A percentile compares a stretch with the other conserved stretches of the same genome.
Evolutionary conservation across 2,329 filamentous ascomycete species (phyloP).

Genomic region (Alternaria viburni): DNA sequence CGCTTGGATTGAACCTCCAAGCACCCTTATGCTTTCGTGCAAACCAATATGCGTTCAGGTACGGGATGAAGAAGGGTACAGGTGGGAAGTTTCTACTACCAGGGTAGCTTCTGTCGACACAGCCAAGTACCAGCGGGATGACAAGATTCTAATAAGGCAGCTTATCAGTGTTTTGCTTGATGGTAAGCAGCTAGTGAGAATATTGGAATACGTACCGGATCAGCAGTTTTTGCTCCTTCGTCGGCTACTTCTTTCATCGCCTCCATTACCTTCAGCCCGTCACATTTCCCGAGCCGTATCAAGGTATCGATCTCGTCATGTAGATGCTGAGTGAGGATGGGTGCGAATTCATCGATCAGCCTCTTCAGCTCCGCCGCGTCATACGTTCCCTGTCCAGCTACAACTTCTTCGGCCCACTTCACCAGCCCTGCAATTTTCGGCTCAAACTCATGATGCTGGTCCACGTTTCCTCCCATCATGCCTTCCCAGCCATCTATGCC

Average conservation of each 20-base stretch:
- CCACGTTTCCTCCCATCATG: constrained; percentile 40
- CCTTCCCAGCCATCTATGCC: constrained; percentile 3
- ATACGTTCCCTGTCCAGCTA: constrained; percentile 8
- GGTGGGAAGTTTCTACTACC: constrained; percentile 41
- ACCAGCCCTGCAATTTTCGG: constrained; percentile 32
- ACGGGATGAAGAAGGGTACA: constrained; percentile 45
- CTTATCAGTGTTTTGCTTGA: no score
- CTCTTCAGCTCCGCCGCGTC: constrained; percentile 11
- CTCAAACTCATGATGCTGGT: constrained; percentile 46
- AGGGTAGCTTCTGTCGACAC: constrained; percentile 41
- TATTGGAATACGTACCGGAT: constrained; percentile 8
- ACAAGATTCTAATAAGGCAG: no score
- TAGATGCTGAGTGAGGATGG: constrained; percentile 20
- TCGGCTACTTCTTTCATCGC: constrained; percentile 8
- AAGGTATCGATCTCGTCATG: constrained; percentile 29
- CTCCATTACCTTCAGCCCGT: constrained; percentile 10
- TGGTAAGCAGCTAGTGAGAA: constrained; percentile 13
- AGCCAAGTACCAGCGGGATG: constrained; percentile 43
- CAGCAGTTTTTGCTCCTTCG: not conserved
- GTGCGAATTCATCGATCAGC: constrained; percentile 25
- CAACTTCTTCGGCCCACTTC: constrained; percentile 23
- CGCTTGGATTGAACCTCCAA: constrained; percentile 48
- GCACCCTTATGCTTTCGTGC: constrained; percentile 32
- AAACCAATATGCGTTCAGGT: constrained; percentile 44
- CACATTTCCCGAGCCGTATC: constrained; percentile 19